Evolutionary conservation across 1,284 basidiomycete species (phyloP), one percentile per base, ranked within the genome.

Genomic region (Naganishia liquefaciens): DNA sequence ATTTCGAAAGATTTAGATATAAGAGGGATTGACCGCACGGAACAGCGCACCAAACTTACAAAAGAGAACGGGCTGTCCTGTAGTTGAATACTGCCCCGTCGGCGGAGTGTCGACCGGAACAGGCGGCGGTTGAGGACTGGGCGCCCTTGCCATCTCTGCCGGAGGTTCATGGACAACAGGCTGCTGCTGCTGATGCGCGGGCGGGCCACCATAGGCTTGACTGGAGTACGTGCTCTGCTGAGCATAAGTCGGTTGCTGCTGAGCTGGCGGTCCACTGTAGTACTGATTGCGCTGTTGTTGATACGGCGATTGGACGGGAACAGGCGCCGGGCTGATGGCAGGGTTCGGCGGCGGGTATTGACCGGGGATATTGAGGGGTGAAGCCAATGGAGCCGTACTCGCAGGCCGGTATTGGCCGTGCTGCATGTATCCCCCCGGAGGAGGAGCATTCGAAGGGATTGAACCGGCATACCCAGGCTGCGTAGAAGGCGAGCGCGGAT

Each of bases 71-170:
- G 77, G 78, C 47, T 73, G 68, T 43, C 77, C 77, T 2, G 72
- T 77, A 10, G 76, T 75, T 6, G 73, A 72, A 73, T 76, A 78
- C 68, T 78, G 77, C 23, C 75, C 79, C n/a, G 76, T 79, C 46
- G 76, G 77, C n/a, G 70, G 74, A 3, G 73, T 70, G 52, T 76
- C 74, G 5, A 65, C 52, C 10, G 78, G 78, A 1, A 75, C 70
- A 23, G 70, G 68, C 39, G 70, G 70, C 2, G 78, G 78, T 54
- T 75, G 72, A 0, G 78, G 78, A 64, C 73, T 75, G 0, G 76
- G 74, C 42, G 68, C 65, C n/a, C 68, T 51, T 39, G 63, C 67
- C 25, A 49, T 49, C 49, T 49, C 28, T 17, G 37, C 23, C 10
- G 33, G 27, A 9, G 21, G 54, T 23, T 64, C 52, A 15, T 64